Conservation (phyloP, 108 stramenopile genomes). For the Craspedostauros australis region DNA sequence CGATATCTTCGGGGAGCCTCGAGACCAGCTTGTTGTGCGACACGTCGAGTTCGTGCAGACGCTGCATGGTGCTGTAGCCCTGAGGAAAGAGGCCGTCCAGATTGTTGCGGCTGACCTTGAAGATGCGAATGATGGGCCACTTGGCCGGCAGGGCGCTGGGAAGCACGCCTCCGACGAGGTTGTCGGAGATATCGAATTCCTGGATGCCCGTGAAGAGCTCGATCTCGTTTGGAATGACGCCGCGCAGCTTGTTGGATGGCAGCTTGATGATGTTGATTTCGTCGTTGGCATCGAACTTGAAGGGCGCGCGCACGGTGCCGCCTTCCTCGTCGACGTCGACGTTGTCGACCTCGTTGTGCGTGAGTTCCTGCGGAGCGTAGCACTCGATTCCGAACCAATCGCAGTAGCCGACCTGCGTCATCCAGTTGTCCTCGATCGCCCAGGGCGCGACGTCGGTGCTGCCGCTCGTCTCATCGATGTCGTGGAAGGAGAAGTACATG, state of each 20-base stretch:
- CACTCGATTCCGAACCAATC: conserved; percentile 42
- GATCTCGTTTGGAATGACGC: conserved; percentile 5
- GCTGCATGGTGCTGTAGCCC: background rate
- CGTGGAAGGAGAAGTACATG: too few relatives aligned
- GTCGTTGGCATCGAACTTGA: conserved; percentile 19
- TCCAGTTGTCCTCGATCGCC: conserved; percentile 26
- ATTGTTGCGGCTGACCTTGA: too few relatives aligned
- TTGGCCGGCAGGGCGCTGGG: too few relatives aligned
- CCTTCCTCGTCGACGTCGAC: too few relatives aligned
- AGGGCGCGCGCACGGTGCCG: too few relatives aligned
- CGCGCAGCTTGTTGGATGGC: conserved; percentile 11
- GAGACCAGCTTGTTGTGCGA: conserved; percentile 1
- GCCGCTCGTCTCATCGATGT: too few relatives aligned
- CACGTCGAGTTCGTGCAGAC: conserved; percentile 3
- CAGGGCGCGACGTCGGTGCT: too few relatives aligned
- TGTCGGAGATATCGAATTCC: conserved; percentile 12
- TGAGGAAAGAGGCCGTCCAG: too few relatives aligned
- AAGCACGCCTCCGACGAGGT: conserved; percentile 1
- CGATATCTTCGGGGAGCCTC: conserved; percentile 2
- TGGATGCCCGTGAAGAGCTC: conserved; percentile 6
- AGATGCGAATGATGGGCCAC: too few relatives aligned
- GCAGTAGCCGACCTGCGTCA: conserved; percentile 28
- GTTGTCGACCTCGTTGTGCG: conserved; percentile 1
- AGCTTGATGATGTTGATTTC: conserved; percentile 11
- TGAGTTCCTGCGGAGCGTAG: too few relatives aligned